Base-by-base conservation (phyloP, 805 yeast species). In the Suhomyces sp. region DNA sequence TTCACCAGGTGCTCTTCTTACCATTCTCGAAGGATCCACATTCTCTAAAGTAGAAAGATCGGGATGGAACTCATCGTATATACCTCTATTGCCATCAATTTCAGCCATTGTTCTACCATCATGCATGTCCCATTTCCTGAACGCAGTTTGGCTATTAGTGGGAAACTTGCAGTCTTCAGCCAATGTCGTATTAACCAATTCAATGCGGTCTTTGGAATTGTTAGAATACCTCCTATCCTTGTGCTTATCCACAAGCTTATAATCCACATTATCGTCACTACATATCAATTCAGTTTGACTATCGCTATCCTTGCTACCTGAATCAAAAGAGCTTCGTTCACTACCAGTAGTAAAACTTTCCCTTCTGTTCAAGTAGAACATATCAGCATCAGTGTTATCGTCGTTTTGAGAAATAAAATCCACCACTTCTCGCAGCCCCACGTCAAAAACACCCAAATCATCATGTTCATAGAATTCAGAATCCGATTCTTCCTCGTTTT, bases 1-100 rank as follows among this genome's bases (percentile, higher is more conserved):
- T 5, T 56, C 53, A 2, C 71, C 78, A 0, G 79, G 80, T 22
- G 73, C 65, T 12, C 51, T 46, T 19, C 60, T 54, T 0, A 70
- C 63, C 9, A 66, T 54, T 24, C 50, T 55, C 15, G 57, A 50
- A 15, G 60, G 59, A 31, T 61, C 60, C 13, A 52, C 46, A n/a
- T 54, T 48, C 15, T 61, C 57, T 3, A 57, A 44, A 4, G 44
- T 31, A 6, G 60, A 41, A 61, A 68, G 58, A 47, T 47, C 56
- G n/a, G 54, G 54, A 22, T 50, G 42, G 23, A 24, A 52, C 10
- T 48, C 48, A 31, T 52, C 50, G n/a, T 46, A 40, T 10, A 55
- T 19, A 17, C 55, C 49, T 8, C 23, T 12, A n/a, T 48, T 29
- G 15, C 23, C 15, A 53, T 44, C 8, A 47, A 49, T 46, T 48